Evolutionary conservation across 805 yeast genomes (phyloP).

Genomic region (Soucietia sequanensis): DNA sequence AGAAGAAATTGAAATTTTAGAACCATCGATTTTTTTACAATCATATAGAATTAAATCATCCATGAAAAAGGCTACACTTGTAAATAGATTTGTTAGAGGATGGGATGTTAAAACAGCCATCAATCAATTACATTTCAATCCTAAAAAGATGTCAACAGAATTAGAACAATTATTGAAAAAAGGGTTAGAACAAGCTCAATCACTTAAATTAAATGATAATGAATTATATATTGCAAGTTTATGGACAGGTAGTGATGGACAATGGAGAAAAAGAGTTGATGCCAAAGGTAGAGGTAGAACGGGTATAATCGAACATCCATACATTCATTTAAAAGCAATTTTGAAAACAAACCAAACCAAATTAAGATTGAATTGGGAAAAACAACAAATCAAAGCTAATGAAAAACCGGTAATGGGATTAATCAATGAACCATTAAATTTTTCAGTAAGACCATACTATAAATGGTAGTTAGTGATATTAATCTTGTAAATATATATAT

Average conservation of each 20-base stretch:
- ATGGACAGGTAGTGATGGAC: conserved; percentile 92
- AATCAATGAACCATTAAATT: conserved; percentile 44
- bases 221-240: conserved; percentile 71
- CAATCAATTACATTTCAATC: conserved; percentile 86
- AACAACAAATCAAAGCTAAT: conserved; percentile 42
- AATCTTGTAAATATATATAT: too few relatives aligned
- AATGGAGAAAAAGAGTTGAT: conserved; percentile 67
- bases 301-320: conserved; percentile 75
- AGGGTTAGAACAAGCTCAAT: conserved; percentile 68
- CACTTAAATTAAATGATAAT: conserved; percentile 56
- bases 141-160: conserved; percentile 76
- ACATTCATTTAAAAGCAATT: conserved; percentile 77
- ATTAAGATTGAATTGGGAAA: conserved; percentile 59
- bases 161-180: conserved; percentile 70
- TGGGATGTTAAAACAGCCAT: conserved; percentile 75
- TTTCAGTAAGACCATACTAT: conserved; percentile 39
- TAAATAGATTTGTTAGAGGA: conserved; percentile 73
- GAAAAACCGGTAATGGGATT: conserved; percentile 54
- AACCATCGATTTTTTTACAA: conserved; percentile 82
- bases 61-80: conserved; percentile 80
- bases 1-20: conserved; percentile 73
- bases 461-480: too few relatives aligned
- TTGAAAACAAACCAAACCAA: conserved; percentile 67
- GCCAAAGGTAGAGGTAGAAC: conserved; percentile 87
- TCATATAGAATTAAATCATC: conserved; percentile 85